Evolutionary conservation across 2,329 filamentous ascomycete species (phyloP), one percentile per base, ranked within the genome.

Genomic region (Claviceps sp.): DNA sequence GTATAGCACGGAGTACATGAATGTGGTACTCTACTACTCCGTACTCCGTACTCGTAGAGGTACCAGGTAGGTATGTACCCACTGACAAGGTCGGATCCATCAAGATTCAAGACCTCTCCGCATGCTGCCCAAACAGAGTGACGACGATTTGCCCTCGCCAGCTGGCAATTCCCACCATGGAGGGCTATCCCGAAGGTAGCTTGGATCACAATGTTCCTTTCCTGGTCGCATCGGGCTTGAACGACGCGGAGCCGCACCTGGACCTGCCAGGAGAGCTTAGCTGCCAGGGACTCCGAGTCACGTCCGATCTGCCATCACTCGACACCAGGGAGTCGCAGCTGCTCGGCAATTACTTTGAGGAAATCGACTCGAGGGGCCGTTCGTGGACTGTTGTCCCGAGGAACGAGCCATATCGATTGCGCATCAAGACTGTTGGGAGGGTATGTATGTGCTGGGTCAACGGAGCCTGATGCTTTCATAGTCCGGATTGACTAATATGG

Each of bases 161-260:
- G 46, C 40, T 36, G 57, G 53, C 53, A 54, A 14, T 53, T 52
- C 22, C 45, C 17, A 63, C 59, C 56, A 93, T 93, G 87, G 85
- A 93, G 68, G 86, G 79, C 60, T 91, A 88, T 69, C 85, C 86
- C 51, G 66, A 71, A 53, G 85, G 84, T 67, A 95, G 90, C 71
- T 75, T 95, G 66, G 80, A 83, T 65, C 89, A 93, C 69, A 94
- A 93, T 69, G 77, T 94, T 60, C 91, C 91, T 38, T 77, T 95
- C 52, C 71, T 97, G 55, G 73, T 94, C 46, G 78, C 95, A 37
- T 88, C 88, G 39, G 93, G 91, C 13, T 76, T 96, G 69, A 62
- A 63, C 63, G 58, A 60, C 53, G 45, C 69, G 67, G 60, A 63
- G 26, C 58, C 73, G 57, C 62, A 71, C 57, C 66, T 71, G 53